Conservation (phyloP, 164 flowering plant species). For the Macadamia tetraphylla region DNA sequence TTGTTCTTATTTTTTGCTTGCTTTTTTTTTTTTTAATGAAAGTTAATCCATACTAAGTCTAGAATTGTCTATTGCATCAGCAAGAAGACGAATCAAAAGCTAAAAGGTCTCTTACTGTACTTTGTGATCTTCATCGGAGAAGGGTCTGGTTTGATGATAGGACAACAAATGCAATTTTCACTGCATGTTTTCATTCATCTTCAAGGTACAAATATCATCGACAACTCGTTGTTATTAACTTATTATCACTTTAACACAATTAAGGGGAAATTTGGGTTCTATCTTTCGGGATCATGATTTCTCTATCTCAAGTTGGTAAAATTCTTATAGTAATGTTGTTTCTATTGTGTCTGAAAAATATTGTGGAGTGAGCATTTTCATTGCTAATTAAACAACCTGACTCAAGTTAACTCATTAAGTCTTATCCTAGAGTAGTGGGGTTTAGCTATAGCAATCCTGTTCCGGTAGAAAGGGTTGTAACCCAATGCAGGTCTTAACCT, state of each 20-base stretch:
- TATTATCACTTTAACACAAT: not conserved
- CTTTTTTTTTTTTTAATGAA: no score
- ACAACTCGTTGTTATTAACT: not conserved
- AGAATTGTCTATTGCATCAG: conserved; percentile 26
- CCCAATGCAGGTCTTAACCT: no score
- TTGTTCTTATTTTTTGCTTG: not conserved
- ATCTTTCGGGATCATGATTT: conserved; percentile 91
- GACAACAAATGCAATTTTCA: conserved; percentile 84
- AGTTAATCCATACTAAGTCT: not conserved
- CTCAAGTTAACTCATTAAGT: no score
- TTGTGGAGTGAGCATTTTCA: not conserved
- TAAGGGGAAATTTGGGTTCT: not conserved
- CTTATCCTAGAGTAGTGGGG: no score
- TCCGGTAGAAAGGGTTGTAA: no score
- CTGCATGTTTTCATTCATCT: conserved; percentile 74
- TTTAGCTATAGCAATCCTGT: no score
- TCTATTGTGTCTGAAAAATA: not conserved
- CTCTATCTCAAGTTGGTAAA: conserved; percentile 78
- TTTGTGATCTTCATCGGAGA: conserved; percentile 82
- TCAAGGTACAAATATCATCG: conserved; percentile 39
- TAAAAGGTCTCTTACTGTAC: conserved; percentile 63
- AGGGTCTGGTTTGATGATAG: conserved; percentile 93
- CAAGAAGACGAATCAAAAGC: conserved; percentile 77
- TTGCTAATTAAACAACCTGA: no score
- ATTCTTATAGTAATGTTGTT: not conserved